These are phyloP conservation scores for Podaxis sp. DNA, from an alignment of 768 basidiomycete genomes.

Conservation along the genomic window DNA sequence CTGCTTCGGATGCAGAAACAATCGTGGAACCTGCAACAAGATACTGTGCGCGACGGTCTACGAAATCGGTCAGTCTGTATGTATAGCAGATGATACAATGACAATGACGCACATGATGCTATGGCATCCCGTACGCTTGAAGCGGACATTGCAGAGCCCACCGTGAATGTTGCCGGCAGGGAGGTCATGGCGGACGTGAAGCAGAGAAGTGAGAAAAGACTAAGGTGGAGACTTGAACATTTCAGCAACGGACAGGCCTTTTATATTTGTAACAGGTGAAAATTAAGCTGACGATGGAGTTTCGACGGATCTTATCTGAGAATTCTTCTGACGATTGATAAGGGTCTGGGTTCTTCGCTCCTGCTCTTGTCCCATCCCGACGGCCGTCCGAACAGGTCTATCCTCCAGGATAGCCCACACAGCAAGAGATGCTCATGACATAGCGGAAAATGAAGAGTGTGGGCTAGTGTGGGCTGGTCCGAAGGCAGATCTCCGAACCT, in stretches of 20 bases:
- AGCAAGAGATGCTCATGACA: not conserved
- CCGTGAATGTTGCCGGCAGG: constrained; percentile 11
- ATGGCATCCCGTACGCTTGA: constrained; percentile 18
- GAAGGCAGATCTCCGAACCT: not conserved
- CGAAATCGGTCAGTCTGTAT: not conserved
- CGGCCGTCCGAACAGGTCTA: not conserved
- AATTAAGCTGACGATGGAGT: not conserved
- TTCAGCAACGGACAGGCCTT: not conserved
- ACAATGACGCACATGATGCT: constrained; percentile 16
- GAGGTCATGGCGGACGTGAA: constrained; percentile 14
- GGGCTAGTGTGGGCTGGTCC: not conserved
- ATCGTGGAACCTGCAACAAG: constrained; percentile 60
- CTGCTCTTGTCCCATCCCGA: not conserved
- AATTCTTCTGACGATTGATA: constrained; percentile 9
- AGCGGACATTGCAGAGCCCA: constrained; percentile 15
- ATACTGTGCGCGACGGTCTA: constrained; percentile 71
- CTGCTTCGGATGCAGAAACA: constrained; percentile 38
- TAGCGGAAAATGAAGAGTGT: not conserved
- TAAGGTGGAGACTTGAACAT: not conserved
- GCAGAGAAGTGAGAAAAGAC: not conserved
- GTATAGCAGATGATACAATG: not conserved
- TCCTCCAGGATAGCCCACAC: not conserved
- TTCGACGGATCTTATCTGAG: constrained; percentile 2
- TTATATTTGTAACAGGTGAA: not conserved
- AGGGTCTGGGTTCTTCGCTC: not conserved